These are phyloP conservation scores for Pythium rishiriense DNA, from an alignment of 352 stramenopile species.

Conservation along the genomic window DNA sequence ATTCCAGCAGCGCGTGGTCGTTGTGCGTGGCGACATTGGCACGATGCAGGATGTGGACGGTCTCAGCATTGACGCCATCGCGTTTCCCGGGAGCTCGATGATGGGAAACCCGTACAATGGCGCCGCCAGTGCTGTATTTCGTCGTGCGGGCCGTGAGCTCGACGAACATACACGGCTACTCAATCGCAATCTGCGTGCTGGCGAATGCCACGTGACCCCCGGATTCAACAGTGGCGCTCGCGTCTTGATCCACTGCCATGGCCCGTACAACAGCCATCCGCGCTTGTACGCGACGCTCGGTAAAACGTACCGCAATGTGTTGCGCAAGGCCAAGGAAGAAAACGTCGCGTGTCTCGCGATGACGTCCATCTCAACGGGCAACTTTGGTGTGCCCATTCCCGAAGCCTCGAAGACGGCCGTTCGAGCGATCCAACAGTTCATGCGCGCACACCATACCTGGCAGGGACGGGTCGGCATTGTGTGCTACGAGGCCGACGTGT, in stretches of 20 bases:
- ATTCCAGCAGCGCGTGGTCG: conserved; percentile 37
- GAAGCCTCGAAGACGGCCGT: conserved; percentile 27
- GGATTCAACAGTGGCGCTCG: conserved; percentile 47
- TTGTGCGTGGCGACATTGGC: conserved; percentile 46
- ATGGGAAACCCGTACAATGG: conserved; percentile 45
- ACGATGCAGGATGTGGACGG: conserved; percentile 38
- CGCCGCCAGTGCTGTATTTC: conserved; percentile 44
- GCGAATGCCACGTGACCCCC: conserved; percentile 45
- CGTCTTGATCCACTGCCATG: conserved; percentile 60
- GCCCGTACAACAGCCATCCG: conserved; percentile 36
- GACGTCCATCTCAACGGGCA: conserved; percentile 69
- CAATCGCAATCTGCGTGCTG: conserved; percentile 27
- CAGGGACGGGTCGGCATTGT: conserved; percentile 23
- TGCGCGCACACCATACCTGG: conserved; percentile 17
- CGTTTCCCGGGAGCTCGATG: conserved; percentile 47
- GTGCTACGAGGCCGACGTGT: conserved; percentile 24
- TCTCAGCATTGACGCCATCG: conserved; percentile 39
- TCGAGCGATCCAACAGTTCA: conserved; percentile 25
- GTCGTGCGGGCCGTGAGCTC: conserved; percentile 39
- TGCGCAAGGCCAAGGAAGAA: conserved; percentile 39
- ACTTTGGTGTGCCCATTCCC: conserved; percentile 38
- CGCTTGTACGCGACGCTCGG: conserved; percentile 40
- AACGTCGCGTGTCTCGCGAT: conserved; percentile 53
- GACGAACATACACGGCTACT: conserved; percentile 34
- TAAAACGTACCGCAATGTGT: conserved; percentile 43